Evolutionary conservation across 208 protist genomes (phyloP), one percentile per base, ranked within the genome.

Genomic region (Leptomonas pyrrhocoris): DNA sequence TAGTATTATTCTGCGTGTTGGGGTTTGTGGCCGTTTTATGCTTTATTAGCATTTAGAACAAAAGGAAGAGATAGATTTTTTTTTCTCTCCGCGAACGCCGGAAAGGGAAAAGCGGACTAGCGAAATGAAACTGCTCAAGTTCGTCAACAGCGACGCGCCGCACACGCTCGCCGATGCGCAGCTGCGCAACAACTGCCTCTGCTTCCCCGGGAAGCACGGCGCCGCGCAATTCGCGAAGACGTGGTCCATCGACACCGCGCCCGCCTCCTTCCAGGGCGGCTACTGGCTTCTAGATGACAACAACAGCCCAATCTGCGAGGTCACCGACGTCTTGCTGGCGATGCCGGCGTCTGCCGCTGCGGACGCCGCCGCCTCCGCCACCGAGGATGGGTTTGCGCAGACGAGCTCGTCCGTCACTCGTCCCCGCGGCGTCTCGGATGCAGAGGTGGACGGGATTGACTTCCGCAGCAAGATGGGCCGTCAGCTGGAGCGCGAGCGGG

Each of bases 101-200:
- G n/a, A n/a, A n/a, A n/a, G n/a, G n/a, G n/a, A n/a, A n/a, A n/a
- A n/a, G n/a, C n/a, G n/a, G n/a, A n/a, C n/a, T n/a, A n/a, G n/a
- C n/a, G n/a, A n/a, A 28, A 91, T 94, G 89, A 91, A 90, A 65
- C 71, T 94, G 11, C 49, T 94, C 18, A 92, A 92, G 57, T 94
- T 94, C 66, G 53, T 92, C 48, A 88, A 87, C 57, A 81, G 85
- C 76, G 89, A 94, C 62, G 85, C 85, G 16, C 89, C 89, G 40
- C 77, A 81, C 70, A 90, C 84, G 43, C 53, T 82, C 23, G 66
- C 73, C 7, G 76, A 68, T 55, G 76, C 72, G 18, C 66, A 88
- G 46, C 79, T 88, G n/a, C 80, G 61, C 21, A 56, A 69, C 45
- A 67, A 70, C 28, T 66, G 66, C 15, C 74, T 88, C n/a, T 67